Conservation (phyloP, 441 rosid species). For the Daphne laureola region DNA sequence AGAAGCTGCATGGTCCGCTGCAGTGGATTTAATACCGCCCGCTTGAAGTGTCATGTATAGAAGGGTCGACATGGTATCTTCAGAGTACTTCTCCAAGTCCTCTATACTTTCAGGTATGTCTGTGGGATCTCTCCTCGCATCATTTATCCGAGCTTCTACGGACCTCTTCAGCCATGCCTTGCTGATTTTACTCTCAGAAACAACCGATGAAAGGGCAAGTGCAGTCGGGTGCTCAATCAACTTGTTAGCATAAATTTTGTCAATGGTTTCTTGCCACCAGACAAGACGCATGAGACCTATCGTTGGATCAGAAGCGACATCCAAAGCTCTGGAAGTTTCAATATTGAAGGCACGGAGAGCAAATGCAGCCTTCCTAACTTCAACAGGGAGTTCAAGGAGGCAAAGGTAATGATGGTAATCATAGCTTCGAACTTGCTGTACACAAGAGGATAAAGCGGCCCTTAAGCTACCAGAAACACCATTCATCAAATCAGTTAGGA, state of each 20-base stretch:
- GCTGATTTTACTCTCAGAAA: conserved; percentile 54
- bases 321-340: conserved; percentile 89
- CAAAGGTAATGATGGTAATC: conserved; percentile 96
- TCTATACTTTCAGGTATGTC: conserved; percentile 58
- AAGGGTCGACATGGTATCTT: conserved; percentile 68
- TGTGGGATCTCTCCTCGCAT: conserved; percentile 45
- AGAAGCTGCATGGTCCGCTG: conserved; percentile 77
- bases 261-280: conserved; percentile 92
- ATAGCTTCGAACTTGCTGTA: conserved; percentile 75
- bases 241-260: conserved; percentile 62
- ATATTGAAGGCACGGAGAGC: conserved; percentile 81
- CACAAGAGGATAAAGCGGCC: conserved; percentile 72
- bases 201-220: conserved; percentile 61
- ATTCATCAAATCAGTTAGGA: conserved; percentile 33
- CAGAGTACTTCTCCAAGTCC: conserved; percentile 73
- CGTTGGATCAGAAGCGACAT: conserved; percentile 77
- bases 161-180: conserved; percentile 78
- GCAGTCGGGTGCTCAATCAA: conserved; percentile 71
- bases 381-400: conserved; percentile 72
- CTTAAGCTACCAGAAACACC: conserved; percentile 45
- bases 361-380: conserved; percentile 73
- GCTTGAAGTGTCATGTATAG: conserved; percentile 75
- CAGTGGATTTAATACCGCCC: conserved; percentile 57
- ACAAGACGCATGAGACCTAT: conserved; percentile 81
- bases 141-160: conserved; percentile 75